Evolutionary conservation across 1,284 basidiomycete species (phyloP).

Genomic region (Nidula niveotomentosa): DNA sequence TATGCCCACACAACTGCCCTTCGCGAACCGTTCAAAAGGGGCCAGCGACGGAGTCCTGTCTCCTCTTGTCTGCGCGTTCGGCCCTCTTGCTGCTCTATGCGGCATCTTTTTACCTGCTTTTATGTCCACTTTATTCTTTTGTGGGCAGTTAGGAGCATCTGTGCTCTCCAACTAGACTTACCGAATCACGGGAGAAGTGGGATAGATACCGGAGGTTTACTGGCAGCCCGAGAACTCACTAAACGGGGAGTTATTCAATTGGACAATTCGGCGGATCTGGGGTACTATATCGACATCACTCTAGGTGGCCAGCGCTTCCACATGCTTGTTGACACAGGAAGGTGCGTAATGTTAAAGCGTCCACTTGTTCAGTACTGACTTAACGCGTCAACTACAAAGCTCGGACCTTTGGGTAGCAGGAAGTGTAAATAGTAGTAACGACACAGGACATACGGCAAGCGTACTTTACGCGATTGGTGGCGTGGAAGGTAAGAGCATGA

Average conservation of each 20-base stretch:
- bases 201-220: no score
- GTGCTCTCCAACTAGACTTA: no score
- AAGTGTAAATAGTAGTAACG: constrained; percentile 36
- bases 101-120: not conserved
- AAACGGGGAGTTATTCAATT: constrained; percentile 17
- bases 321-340: constrained; percentile 68
- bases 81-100: not conserved
- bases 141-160: no score
- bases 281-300: constrained; percentile 52
- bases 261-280: constrained; percentile 42
- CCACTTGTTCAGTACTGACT: no score
- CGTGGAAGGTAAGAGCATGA: constrained; percentile 36
- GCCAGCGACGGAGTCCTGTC: not conserved
- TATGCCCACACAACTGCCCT: no score
- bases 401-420: constrained; percentile 63
- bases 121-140: not conserved
- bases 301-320: constrained; percentile 47
- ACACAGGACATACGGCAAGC: constrained; percentile 38
- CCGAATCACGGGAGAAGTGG: no score
- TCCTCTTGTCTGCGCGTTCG: not conserved
- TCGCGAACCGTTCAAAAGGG: no score
- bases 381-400: constrained; percentile 19
- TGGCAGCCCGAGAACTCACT: no score
- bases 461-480: constrained; percentile 53
- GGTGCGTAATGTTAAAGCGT: constrained; percentile 32